Evolutionary conservation across 1,139 yeast species (phyloP), one percentile per base, ranked within the genome.

Genomic region (Hyphopichia burtonii): DNA sequence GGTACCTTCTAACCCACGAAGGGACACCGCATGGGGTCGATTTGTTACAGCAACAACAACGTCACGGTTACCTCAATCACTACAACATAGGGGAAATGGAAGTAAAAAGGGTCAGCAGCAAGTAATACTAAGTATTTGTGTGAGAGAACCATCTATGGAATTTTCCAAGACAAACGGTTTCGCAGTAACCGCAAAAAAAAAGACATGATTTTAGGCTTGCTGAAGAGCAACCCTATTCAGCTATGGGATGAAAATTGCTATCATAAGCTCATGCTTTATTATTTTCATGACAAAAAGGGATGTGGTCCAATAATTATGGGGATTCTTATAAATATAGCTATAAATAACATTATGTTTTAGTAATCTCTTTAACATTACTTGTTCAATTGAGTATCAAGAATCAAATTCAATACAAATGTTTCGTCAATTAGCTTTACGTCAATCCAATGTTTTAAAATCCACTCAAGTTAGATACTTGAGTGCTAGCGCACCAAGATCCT

Each of bases 401-500:
- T 8, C 5, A 20, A 20, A 20, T 20, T 20, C 23, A 20, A 20
- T n/a, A n/a, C n/a, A n/a, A 20, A 54, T 55, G 59, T 44, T 53
- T 38, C 57, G 57, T 41, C 55, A 51, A 47, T 41, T 50, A 40
- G 45, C 44, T 17, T 38, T 41, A 22, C 36, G 47, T 36, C 41
- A 48, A 41, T 25, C 45, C 23, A 39, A 23, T 12, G 36, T 43
- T 22, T 36, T 44, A 16, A 41, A 44, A 42, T 23, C 31, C 16
- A 31, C 40, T 25, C 27, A 37, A 12, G 39, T 33, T 23, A 43
- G 46, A 36, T 22, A 31, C 31, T 18, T 33, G 22, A 10, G 35
- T 43, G 30, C 39, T 44, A 23, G 35, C n/a, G 34, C 48, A 7
- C 25, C 38, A 27, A 52, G 54, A 31, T 58, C 55, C 37, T 63